Evolutionary conservation across 306 rosid species (phyloP).

Genomic region (Sphenostylis stenocarpa): DNA sequence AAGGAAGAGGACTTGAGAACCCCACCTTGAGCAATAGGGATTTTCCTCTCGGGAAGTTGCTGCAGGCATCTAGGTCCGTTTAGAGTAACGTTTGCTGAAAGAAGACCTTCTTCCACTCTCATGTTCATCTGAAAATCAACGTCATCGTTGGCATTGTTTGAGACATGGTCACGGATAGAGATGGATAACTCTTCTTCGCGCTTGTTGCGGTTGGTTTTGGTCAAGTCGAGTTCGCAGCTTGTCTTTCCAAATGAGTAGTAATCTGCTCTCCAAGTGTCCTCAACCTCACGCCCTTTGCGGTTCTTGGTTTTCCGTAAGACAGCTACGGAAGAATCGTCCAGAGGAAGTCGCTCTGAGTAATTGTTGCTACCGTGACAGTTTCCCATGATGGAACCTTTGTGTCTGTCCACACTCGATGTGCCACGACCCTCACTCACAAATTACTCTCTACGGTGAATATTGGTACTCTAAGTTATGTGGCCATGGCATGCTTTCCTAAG

Average conservation of each 20-base stretch:
- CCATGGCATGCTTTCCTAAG: not conserved
- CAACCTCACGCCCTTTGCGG: not conserved
- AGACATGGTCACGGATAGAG: not conserved
- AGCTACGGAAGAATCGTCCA: not conserved
- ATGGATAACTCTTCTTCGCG: not conserved
- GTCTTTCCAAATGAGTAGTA: not conserved
- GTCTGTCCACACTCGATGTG: too few relatives aligned
- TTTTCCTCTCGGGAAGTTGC: not conserved
- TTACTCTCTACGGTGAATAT: not conserved
- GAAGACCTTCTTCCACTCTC: not conserved
- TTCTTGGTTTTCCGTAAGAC: not conserved
- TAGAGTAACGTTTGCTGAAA: not conserved
- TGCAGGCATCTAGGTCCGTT: not conserved
- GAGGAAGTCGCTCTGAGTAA: not conserved
- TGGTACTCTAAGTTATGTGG: not conserved
- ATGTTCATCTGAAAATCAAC: not conserved
- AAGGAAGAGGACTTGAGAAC: not conserved
- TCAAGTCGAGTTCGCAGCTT: not conserved
- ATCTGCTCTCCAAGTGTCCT: not conserved
- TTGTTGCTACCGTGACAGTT: not conserved
- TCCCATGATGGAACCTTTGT: conserved; percentile 4
- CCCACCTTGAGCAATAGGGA: not conserved
- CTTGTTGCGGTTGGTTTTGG: not conserved
- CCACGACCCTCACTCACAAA: not conserved
- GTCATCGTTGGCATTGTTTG: not conserved